Conservation (phyloP, 192 early-diverging fungal species). For the Mortierella claussenii region DNA sequence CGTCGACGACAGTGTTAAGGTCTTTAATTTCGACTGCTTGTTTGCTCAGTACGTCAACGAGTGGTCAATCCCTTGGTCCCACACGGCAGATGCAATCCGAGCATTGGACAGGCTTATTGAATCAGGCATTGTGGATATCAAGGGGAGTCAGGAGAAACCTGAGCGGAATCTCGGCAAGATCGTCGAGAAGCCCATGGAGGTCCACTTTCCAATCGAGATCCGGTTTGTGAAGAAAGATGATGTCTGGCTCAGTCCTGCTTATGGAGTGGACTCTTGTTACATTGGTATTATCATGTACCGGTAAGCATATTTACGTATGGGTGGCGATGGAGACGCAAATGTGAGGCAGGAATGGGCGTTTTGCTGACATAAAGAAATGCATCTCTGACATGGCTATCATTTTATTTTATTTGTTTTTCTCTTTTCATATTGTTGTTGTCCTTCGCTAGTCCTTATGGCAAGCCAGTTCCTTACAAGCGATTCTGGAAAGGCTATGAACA, state of each 20-base stretch:
- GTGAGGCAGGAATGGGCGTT: too few species aligned
- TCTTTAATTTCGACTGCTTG: conserved; percentile 78
- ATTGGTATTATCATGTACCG: conserved; percentile 84
- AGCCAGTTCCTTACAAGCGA: conserved; percentile 73
- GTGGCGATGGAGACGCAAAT: too few species aligned
- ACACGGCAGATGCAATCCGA: conserved; percentile 63
- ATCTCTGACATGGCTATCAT: not conserved
- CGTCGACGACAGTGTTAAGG: conserved; percentile 71
- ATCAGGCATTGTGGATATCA: conserved; percentile 38
- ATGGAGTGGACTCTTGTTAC: conserved; percentile 71
- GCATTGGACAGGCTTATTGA: conserved; percentile 66
- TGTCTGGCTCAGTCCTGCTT: conserved; percentile 79
- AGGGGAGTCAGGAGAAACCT: conserved; percentile 5
- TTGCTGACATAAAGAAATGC: too few species aligned
- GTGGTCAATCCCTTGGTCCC: conserved; percentile 77
- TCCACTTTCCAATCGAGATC: conserved; percentile 81
- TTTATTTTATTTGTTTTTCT: not conserved
- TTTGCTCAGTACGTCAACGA: conserved; percentile 79
- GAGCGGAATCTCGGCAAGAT: too few species aligned
- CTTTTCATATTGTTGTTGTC: not conserved
- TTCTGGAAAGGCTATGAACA: conserved; percentile 78
- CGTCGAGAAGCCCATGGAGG: conserved; percentile 46
- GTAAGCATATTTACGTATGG: conserved; percentile 30
- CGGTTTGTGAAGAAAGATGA: conserved; percentile 73
- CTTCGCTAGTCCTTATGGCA: conserved; percentile 69